Evolutionary conservation across 805 yeast species (phyloP).

Genomic region (Blastobotrys americana): DNA sequence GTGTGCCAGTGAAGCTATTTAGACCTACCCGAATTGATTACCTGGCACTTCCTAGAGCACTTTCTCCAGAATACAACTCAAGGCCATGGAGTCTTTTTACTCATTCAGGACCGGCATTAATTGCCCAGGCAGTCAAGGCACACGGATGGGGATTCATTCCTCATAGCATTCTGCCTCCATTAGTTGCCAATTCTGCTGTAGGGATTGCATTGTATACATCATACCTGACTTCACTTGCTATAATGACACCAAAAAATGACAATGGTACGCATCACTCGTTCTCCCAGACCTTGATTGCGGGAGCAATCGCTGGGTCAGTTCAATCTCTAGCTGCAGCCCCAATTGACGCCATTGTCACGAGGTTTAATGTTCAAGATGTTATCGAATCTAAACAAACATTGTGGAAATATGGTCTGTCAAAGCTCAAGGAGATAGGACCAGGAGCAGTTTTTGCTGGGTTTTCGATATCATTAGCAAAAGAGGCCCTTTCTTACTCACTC

Average conservation of each 20-base stretch:
- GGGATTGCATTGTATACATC: conserved; percentile 82
- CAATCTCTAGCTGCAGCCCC: conserved; percentile 94
- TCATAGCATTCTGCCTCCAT: conserved; percentile 74
- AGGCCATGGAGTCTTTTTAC: conserved; percentile 43
- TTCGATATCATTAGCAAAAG: conserved; percentile 69
- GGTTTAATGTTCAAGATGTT: conserved; percentile 71
- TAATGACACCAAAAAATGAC: conserved; percentile 16
- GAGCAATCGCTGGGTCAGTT: conserved; percentile 75
- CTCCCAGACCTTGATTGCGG: conserved; percentile 54
- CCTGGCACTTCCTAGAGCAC: conserved; percentile 30
- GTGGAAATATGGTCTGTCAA: conserved; percentile 68
- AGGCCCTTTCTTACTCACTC: conserved; percentile 71
- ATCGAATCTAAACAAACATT: conserved; percentile 62
- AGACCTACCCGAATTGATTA: conserved; percentile 81
- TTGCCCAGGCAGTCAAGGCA: conserved; percentile 59
- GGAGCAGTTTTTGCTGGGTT: conserved; percentile 88
- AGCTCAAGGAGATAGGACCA: conserved; percentile 65
- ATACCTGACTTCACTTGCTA: conserved; percentile 43
- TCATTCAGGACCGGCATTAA: conserved; percentile 72
- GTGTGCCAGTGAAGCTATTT: conserved; percentile 79
- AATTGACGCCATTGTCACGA: conserved; percentile 78
- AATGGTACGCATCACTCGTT: conserved; percentile 39
- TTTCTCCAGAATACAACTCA: conserved; percentile 26
- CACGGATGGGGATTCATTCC: conserved; percentile 88
- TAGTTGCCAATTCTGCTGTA: conserved; percentile 81